Percentiles rank a stretch among this genome's conserved stretches.
Conservation (phyloP, 306 rosid genomes). For the Fragaria vesca region DNA sequence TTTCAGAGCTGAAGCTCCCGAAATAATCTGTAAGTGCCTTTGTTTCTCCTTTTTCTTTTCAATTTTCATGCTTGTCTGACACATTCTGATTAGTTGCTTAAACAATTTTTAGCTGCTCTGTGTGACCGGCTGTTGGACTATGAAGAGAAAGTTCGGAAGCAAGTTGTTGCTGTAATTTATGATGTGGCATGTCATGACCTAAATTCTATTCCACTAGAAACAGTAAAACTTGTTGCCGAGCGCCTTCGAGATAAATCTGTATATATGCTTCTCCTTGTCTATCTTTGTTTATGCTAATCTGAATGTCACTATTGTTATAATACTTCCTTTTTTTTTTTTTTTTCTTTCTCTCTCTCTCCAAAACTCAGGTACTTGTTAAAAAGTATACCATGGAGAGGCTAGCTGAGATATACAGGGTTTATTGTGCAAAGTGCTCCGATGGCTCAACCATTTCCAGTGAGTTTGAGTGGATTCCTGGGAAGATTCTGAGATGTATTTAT, state of each 20-base stretch:
- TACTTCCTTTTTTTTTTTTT: conserved; percentile 17
- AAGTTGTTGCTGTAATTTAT: conserved; percentile 91
- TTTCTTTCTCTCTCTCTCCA: not conserved
- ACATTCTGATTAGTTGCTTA: conserved; percentile 37
- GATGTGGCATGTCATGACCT: conserved; percentile 77
- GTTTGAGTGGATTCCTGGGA: conserved; percentile 90
- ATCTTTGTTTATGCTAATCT: conserved; percentile 12
- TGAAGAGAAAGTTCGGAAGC: conserved; percentile 91
- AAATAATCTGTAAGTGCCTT: conserved; percentile 67
- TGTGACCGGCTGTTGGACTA: conserved; percentile 94
- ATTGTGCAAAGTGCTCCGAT: conserved; percentile 57
- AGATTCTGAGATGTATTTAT: conserved; percentile 84
- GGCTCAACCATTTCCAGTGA: conserved; percentile 43
- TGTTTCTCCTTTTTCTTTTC: not conserved
- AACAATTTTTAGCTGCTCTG: conserved; percentile 70
- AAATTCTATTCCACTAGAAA: conserved; percentile 69
- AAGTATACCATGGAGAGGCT: conserved; percentile 90
- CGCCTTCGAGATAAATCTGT: conserved; percentile 99
- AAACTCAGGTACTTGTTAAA: conserved; percentile 82
- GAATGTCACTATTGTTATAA: conserved; percentile 17
- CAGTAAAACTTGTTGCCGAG: conserved; percentile 87
- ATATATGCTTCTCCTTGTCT: conserved; percentile 29
- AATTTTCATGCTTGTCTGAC: not conserved
- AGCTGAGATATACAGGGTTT: conserved; percentile 72
- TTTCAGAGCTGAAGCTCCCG: conserved; percentile 70